Conservation (phyloP, 2,329 filamentous ascomycete genomes). For the Colletotrichum gloeosporioides region DNA sequence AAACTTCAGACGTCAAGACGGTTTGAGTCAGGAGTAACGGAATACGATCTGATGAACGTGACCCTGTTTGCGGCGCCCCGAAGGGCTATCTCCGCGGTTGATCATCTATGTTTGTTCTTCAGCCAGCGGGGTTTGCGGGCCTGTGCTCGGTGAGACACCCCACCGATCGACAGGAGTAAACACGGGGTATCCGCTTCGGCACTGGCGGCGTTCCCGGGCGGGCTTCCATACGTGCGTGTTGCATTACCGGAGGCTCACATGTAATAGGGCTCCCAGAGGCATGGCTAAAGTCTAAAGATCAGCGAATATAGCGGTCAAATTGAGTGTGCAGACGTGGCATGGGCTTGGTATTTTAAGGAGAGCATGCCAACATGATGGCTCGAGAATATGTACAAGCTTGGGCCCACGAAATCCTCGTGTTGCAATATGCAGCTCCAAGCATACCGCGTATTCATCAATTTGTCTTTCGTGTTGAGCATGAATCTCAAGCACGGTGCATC, state of each 20-base stretch:
- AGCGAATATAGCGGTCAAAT: background rate
- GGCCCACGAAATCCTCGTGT: background rate
- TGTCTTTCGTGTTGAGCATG: background rate
- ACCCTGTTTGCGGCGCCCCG: background rate
- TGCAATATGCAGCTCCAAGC: background rate
- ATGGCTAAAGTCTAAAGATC: background rate
- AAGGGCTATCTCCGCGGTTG: background rate
- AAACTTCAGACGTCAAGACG: background rate
- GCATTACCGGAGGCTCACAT: background rate
- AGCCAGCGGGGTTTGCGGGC: background rate
- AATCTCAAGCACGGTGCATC: background rate
- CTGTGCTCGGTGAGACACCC: background rate
- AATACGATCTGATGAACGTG: background rate
- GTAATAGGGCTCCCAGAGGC: background rate
- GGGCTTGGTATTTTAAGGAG: background rate
- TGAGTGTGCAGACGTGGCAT: background rate
- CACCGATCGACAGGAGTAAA: background rate
- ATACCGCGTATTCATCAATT: background rate
- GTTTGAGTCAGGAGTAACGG: background rate
- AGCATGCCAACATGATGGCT: background rate
- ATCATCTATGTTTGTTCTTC: background rate
- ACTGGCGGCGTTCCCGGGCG: background rate
- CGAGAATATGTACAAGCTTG: background rate
- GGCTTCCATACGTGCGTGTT: background rate
- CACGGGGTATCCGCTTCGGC: background rate